phyloP scores from a whole-genome alignment of 352 stramenopile genomes.

The Phytopythium boreale region DNA sequence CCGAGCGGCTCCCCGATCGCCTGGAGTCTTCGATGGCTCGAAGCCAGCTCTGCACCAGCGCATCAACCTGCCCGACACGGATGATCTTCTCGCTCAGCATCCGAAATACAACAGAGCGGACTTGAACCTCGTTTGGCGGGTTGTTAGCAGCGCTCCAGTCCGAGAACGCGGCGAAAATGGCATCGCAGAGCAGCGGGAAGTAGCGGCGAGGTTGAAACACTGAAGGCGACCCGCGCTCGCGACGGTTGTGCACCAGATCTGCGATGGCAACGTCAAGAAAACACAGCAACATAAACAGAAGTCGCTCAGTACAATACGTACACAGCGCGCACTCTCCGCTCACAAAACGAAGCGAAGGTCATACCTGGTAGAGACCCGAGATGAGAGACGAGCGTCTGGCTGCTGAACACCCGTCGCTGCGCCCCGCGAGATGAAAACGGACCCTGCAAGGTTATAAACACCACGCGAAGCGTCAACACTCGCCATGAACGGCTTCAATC shows the following conservation, averaged over 20 bases:
- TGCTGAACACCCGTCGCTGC: slow-evolving; percentile 4
- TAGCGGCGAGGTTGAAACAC: slow-evolving; percentile 47
- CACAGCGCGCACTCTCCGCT: no score
- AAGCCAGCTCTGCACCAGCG: slow-evolving; percentile 49
- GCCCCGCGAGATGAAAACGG: not conserved
- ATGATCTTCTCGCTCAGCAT: slow-evolving; percentile 62
- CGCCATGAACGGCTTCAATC: not conserved
- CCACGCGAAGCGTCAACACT: no score
- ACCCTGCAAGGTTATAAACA: no score
- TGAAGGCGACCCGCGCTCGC: slow-evolving; percentile 35
- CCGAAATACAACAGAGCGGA: slow-evolving; percentile 33
- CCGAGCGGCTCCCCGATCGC: not conserved
- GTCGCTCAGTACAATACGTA: no score
- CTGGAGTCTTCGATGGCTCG: slow-evolving; percentile 16
- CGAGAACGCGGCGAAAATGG: slow-evolving; percentile 28
- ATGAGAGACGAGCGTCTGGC: slow-evolving; percentile 39
- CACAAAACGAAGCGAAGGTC: not conserved
- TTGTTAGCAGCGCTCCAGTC: slow-evolving; percentile 9
- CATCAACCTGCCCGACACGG: slow-evolving; percentile 47
- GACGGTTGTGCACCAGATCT: slow-evolving; percentile 70
- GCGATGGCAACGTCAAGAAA: not conserved
- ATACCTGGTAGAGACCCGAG: slow-evolving; percentile 51
- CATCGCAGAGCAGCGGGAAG: slow-evolving; percentile 36
- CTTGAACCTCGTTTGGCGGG: not conserved
- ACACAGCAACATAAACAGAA: no score